phyloP scores from a whole-genome alignment of 139 green algal genomes.

The Ettlia oleoabundans region DNA sequence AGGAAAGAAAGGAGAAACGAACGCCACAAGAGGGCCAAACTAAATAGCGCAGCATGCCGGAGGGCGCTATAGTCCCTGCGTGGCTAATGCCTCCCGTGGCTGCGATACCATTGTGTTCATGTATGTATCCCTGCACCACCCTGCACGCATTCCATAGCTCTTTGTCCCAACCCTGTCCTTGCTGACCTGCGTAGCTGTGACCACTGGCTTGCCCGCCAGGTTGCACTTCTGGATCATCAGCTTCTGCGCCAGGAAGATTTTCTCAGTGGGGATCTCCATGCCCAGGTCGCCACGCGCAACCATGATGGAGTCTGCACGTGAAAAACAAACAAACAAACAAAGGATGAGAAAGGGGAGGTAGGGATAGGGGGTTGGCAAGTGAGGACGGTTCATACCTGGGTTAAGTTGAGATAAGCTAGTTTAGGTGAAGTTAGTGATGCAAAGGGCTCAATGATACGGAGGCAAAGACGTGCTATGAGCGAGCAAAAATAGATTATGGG shows the following conservation, averaged over 20 bases:
- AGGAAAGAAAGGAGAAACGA: neutral
- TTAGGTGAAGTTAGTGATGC: too few species aligned
- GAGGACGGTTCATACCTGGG: too few species aligned
- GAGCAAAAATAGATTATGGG: too few species aligned
- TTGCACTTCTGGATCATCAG: constrained; percentile 98
- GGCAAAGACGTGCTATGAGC: too few species aligned
- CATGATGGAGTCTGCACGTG: constrained; percentile 36
- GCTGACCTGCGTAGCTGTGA: constrained; percentile 88
- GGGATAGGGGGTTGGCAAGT: neutral
- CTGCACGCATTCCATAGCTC: neutral
- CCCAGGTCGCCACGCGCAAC: constrained; percentile 96
- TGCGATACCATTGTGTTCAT: too few species aligned
- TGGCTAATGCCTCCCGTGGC: too few species aligned
- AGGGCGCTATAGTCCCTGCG: too few species aligned
- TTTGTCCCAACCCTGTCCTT: neutral
- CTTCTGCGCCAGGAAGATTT: constrained; percentile 99
- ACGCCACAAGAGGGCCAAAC: neutral
- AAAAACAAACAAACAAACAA: too few species aligned
- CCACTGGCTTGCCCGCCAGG: constrained; percentile 93
- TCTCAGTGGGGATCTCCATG: constrained; percentile 99
- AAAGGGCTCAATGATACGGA: too few species aligned
- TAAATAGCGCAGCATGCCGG: neutral
- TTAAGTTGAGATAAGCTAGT: too few species aligned
- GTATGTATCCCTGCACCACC: too few species aligned
- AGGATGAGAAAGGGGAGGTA: neutral